Conservation (phyloP, 1,139 yeast species). For the Debaryomyces sp. region DNA sequence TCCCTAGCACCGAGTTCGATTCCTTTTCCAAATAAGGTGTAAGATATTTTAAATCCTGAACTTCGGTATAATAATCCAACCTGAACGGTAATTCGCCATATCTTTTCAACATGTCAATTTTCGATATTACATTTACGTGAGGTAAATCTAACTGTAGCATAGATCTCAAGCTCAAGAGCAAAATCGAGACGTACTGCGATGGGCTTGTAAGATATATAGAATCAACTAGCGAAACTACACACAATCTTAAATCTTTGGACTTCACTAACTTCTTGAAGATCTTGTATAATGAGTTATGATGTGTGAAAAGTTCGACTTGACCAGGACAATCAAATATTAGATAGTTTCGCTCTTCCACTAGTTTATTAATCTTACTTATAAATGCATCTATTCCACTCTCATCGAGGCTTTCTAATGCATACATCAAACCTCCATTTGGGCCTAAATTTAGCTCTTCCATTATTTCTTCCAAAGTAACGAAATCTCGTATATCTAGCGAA, state of each 20-base stretch:
- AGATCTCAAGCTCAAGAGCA: constrained; percentile 76
- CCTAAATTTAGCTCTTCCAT: constrained; percentile 84
- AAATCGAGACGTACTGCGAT: constrained; percentile 84
- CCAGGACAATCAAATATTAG: constrained; percentile 84
- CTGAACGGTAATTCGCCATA: constrained; percentile 67
- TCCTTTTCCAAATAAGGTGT: constrained; percentile 74
- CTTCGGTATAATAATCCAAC: constrained; percentile 88
- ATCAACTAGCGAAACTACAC: constrained; percentile 87
- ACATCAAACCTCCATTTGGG: constrained; percentile 94
- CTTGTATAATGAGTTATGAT: constrained; percentile 41
- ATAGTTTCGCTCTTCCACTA: constrained; percentile 65
- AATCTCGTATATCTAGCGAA: constrained; percentile 86
- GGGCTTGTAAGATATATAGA: constrained; percentile 85
- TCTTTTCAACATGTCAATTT: constrained; percentile 76
- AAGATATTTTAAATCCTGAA: constrained; percentile 74
- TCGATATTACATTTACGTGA: constrained; percentile 63
- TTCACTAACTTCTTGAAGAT: constrained; percentile 41
- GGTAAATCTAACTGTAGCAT: constrained; percentile 52
- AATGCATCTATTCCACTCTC: constrained; percentile 55
- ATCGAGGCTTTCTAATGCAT: constrained; percentile 73
- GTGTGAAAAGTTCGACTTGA: constrained; percentile 52
- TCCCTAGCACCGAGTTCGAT: constrained; percentile 60
- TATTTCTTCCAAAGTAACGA: constrained; percentile 82
- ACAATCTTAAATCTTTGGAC: constrained; percentile 67
- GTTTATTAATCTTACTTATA: constrained; percentile 55